Conservation (phyloP, 2,329 filamentous ascomycete species). For the Aspergillus latus region DNA sequence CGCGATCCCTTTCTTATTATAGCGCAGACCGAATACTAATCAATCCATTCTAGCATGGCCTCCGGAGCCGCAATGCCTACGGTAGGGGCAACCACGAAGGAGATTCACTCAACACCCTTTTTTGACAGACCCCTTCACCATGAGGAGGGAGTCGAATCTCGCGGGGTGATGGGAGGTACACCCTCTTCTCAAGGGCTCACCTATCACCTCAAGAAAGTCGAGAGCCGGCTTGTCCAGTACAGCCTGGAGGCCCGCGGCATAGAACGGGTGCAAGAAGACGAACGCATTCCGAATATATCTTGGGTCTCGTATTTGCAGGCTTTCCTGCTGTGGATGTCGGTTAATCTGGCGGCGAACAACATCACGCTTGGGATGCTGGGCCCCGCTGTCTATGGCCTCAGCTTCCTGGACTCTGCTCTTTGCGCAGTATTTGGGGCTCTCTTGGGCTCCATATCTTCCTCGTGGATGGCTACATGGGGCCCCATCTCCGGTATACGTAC, state of each 20-base stretch:
- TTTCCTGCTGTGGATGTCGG: conserved; percentile 60
- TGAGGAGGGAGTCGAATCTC: conserved; percentile 17
- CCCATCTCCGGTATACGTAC: conserved; percentile 62
- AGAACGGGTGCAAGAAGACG: conserved; percentile 55
- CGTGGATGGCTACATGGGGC: conserved; percentile 63
- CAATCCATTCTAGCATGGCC: conserved; percentile 31
- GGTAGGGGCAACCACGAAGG: conserved; percentile 28
- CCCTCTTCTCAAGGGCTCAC: conserved; percentile 28
- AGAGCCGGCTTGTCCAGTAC: conserved; percentile 42
- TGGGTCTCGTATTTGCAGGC: conserved; percentile 57
- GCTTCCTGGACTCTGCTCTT: conserved; percentile 58
- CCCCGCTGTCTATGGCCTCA: conserved; percentile 57
- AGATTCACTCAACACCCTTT: conserved; percentile 16
- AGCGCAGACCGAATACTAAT: conserved; percentile 22
- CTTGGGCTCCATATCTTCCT: conserved; percentile 55
- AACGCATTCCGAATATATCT: conserved; percentile 54
- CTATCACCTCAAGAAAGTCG: conserved; percentile 36
- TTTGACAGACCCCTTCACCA: conserved; percentile 18
- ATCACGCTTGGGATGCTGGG: conserved; percentile 65
- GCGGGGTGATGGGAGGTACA: conserved; percentile 13
- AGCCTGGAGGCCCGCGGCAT: conserved; percentile 61
- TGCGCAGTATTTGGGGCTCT: conserved; percentile 59
- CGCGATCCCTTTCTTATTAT: conserved; percentile 20
- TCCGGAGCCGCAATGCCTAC: conserved; percentile 30
- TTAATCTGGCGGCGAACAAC: conserved; percentile 64